phyloP scores from a whole-genome alignment of 2,329 filamentous ascomycete genomes.

The Cladosporium sp. region DNA sequence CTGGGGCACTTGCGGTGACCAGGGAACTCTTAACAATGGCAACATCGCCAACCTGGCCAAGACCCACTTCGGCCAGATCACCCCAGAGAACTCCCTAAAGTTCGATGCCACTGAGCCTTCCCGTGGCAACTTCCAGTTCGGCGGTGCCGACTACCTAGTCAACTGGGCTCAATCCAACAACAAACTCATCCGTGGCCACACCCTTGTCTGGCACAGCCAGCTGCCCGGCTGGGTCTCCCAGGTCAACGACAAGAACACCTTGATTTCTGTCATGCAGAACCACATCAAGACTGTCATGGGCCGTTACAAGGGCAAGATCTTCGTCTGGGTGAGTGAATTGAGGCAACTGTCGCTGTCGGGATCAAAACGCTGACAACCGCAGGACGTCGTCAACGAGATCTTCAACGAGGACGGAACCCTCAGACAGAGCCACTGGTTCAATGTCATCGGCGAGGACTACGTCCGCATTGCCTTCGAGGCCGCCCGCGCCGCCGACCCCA shows the following conservation, averaged over 20 bases:
- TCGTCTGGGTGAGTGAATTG: slow-evolving; percentile 45
- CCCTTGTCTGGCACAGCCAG: slow-evolving; percentile 58
- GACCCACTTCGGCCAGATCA: slow-evolving; percentile 60
- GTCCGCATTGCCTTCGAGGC: slow-evolving; percentile 67
- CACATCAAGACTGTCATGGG: slow-evolving; percentile 57
- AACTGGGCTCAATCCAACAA: slow-evolving; percentile 54
- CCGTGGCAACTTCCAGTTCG: slow-evolving; percentile 53
- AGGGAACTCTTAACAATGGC: slow-evolving; percentile 46
- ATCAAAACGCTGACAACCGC: neutral
- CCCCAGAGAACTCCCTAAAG: slow-evolving; percentile 65
- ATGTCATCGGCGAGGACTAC: slow-evolving; percentile 66
- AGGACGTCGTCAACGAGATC: slow-evolving; percentile 63
- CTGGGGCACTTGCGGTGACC: slow-evolving; percentile 57
- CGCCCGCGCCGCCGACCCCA: slow-evolving; percentile 62
- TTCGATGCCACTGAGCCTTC: slow-evolving; percentile 56
- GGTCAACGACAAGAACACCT: slow-evolving; percentile 48
- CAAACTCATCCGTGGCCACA: slow-evolving; percentile 62
- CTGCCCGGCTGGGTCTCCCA: slow-evolving; percentile 54
- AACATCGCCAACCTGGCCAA: slow-evolving; percentile 56
- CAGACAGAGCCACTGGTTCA: slow-evolving; percentile 60
- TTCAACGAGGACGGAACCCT: slow-evolving; percentile 60
- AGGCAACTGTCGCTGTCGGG: neutral
- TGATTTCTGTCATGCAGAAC: slow-evolving; percentile 55
- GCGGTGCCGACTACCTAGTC: slow-evolving; percentile 56
- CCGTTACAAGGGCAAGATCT: slow-evolving; percentile 61